Evolutionary conservation across 345 rosid species (phyloP).

Genomic region (Salix udensis): DNA sequence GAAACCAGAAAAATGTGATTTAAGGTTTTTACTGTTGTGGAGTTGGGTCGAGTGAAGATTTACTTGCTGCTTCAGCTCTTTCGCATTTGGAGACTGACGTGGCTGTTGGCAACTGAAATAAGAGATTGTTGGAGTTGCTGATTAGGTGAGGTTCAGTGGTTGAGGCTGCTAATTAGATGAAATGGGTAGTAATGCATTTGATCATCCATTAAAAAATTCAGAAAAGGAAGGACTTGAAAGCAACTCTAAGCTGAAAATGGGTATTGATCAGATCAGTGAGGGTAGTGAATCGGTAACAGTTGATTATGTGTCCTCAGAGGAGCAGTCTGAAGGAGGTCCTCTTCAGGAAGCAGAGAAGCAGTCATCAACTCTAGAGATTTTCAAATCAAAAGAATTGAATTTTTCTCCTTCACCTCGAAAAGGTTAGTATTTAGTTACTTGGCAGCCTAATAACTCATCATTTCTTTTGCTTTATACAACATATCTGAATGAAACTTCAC

Average conservation of each 20-base stretch:
- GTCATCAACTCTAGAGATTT: conserved; percentile 32
- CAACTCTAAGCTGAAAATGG: conserved; percentile 24
- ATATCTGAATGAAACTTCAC: not conserved
- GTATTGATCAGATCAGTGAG: conserved; percentile 15
- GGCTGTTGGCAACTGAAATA: not conserved
- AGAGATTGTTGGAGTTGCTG: conserved; percentile 5
- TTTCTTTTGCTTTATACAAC: not conserved
- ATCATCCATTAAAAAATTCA: conserved; percentile 40
- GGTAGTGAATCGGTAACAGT: conserved; percentile 13
- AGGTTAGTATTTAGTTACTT: conserved; percentile 35
- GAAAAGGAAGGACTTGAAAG: conserved; percentile 28
- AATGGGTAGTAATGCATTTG: conserved; percentile 55
- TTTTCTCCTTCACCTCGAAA: conserved; percentile 28
- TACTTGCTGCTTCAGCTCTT: not conserved
- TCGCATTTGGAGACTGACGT: not conserved
- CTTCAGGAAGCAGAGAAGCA: conserved; percentile 22
- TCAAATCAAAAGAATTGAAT: conserved; percentile 11
- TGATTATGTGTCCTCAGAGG: conserved; percentile 22
- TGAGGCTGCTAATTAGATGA: conserved; percentile 14
- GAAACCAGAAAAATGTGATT: conserved; percentile 1
- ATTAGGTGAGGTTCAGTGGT: conserved; percentile 7
- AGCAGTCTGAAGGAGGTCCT: conserved; percentile 15
- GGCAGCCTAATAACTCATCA: not conserved
- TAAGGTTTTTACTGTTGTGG: not conserved
- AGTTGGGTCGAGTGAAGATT: not conserved